phyloP scores from a whole-genome alignment of 225 moss, liverwort and hornwort species.

The Takakia lepidozioides region DNA sequence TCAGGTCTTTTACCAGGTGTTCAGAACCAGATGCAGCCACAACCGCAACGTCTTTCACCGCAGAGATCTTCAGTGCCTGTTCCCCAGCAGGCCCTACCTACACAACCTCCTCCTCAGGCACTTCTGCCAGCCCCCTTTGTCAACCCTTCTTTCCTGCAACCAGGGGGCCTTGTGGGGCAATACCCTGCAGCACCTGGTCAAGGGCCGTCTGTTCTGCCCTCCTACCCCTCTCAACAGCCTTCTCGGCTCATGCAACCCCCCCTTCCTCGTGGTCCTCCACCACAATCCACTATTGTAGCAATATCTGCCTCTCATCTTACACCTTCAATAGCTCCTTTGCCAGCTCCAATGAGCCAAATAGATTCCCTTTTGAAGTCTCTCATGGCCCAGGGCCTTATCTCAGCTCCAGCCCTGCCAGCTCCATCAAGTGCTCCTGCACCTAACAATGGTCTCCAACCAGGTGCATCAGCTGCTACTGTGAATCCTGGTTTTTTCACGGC shows the following conservation, averaged over 20 bases:
- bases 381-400: constrained; percentile 82
- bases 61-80: constrained; percentile 13
- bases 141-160: constrained; percentile 35
- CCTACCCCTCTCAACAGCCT: constrained; percentile 30
- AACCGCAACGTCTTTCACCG: constrained; percentile 27
- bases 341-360: constrained; percentile 35
- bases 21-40: constrained; percentile 45
- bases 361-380: constrained; percentile 75
- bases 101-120: constrained; percentile 51
- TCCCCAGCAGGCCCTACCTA: constrained; percentile 35
- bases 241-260: constrained; percentile 61
- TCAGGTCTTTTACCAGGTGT: constrained; percentile 59
- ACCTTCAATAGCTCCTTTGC: constrained; percentile 9
- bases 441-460: constrained; percentile 18
- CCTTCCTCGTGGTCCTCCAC: constrained; percentile 89
- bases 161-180: constrained; percentile 33
- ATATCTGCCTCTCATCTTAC: constrained; percentile 13
- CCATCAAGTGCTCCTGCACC: constrained; percentile 18
- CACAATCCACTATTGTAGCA: constrained; percentile 52
- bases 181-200: constrained; percentile 30
- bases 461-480: constrained; percentile 17
- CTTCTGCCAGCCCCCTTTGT: constrained; percentile 37
- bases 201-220: constrained; percentile 8
- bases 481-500: constrained; percentile 35
- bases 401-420: constrained; percentile 38